Evolutionary conservation across 805 yeast genomes (phyloP).

Genomic region (Metschnikowia chrysomelidarum): DNA sequence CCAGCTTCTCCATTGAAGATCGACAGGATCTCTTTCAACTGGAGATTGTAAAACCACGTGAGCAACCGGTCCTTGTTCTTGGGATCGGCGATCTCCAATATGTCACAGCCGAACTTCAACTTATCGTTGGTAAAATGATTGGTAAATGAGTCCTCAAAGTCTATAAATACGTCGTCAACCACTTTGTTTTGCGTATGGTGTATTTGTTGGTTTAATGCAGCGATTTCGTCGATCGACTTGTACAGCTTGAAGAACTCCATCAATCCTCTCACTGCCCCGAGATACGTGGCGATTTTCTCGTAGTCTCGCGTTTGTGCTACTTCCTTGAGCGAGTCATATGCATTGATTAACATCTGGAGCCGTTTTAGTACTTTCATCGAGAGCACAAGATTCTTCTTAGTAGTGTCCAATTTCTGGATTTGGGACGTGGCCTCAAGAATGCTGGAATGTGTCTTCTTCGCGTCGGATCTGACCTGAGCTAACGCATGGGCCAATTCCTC

Average conservation of each 20-base stretch:
- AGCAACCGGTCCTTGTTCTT: slow-evolving; percentile 57
- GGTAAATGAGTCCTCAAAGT: slow-evolving; percentile 54
- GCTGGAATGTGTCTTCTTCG: slow-evolving; percentile 55
- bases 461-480: slow-evolving; percentile 44
- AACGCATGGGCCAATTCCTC: slow-evolving; percentile 43
- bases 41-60: slow-evolving; percentile 69
- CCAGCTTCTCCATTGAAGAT: slow-evolving; percentile 96
- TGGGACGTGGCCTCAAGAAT: slow-evolving; percentile 72
- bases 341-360: slow-evolving; percentile 79
- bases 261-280: slow-evolving; percentile 72
- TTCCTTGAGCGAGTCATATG: slow-evolving; percentile 58
- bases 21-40: slow-evolving; percentile 68
- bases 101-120: slow-evolving; percentile 63
- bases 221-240: slow-evolving; percentile 79
- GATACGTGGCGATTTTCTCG: slow-evolving; percentile 53
- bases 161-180: slow-evolving; percentile 68
- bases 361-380: slow-evolving; percentile 86
- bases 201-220: slow-evolving; percentile 58
- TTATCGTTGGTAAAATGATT: slow-evolving; percentile 29
- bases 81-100: slow-evolving; percentile 63
- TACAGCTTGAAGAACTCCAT: slow-evolving; percentile 73
- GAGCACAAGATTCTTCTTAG: slow-evolving; percentile 78
- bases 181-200: slow-evolving; percentile 57
- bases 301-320: slow-evolving; percentile 48
- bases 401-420: slow-evolving; percentile 74